A percentile compares a stretch with the other conserved stretches of the same genome.
Evolutionary conservation across 148 eudicot species (phyloP).

Genomic region (Vaccinium corymbosum): DNA sequence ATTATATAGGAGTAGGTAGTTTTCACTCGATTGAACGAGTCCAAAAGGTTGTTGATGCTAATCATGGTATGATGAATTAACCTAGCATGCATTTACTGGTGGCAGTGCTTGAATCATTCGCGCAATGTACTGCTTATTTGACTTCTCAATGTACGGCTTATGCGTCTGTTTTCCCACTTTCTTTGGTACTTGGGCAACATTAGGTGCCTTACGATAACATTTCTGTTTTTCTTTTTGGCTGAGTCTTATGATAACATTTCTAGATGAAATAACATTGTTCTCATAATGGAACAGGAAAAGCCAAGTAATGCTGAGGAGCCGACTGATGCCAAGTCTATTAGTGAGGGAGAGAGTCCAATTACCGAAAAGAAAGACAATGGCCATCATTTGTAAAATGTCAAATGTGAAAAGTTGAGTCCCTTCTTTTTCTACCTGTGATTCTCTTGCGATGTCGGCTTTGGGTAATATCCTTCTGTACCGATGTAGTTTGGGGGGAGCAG

Average conservation of each 20-base stretch:
- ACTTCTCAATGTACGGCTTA: background rate
- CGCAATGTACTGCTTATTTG: background rate
- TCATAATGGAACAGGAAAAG: conserved; percentile 40
- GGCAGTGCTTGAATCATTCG: background rate
- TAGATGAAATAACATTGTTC: background rate
- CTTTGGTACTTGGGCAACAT: background rate
- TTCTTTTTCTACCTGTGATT: conserved; percentile 4
- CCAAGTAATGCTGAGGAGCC: conserved; percentile 34
- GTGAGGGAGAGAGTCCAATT: conserved; percentile 25
- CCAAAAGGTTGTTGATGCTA: background rate
- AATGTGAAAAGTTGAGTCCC: background rate
- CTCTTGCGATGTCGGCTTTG: background rate
- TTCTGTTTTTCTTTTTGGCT: background rate
- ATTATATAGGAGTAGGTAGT: background rate
- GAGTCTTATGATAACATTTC: background rate
- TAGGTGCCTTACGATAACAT: background rate
- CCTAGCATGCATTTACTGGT: background rate
- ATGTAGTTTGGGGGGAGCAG: background rate
- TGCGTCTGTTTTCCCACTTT: background rate
- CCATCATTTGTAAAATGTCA: conserved; percentile 22
- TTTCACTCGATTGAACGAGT: background rate
- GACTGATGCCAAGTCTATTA: conserved; percentile 31
- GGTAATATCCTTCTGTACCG: background rate
- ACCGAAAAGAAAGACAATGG: conserved; percentile 32
- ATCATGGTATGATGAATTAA: background rate